phyloP scores from a whole-genome alignment of 306 rosid genomes.

The Vicia faba region DNA sequence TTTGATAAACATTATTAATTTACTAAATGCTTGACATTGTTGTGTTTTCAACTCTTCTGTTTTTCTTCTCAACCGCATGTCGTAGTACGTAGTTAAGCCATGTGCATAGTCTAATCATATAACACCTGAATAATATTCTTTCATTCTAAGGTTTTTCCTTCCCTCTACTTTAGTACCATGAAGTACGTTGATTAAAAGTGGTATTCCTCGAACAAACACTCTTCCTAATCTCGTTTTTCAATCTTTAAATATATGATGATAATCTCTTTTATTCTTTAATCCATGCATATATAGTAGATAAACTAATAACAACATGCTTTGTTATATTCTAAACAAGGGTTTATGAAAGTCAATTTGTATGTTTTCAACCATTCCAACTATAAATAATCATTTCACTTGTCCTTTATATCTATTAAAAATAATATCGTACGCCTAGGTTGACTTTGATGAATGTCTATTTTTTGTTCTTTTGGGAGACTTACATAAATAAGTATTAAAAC shows the following conservation, averaged over 20 bases:
- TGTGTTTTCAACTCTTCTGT: background rate
- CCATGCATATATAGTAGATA: background rate
- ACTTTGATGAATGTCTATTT: background rate
- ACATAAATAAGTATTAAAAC: background rate
- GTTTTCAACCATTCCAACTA: conserved; percentile 17
- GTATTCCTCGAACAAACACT: background rate
- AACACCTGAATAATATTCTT: conserved; percentile 17
- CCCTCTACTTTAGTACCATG: background rate
- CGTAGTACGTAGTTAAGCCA: background rate
- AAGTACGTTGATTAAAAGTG: background rate
- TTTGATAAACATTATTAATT: background rate
- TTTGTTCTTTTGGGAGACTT: background rate
- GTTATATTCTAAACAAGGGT: background rate
- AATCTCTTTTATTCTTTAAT: background rate
- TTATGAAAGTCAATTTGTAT: conserved; percentile 20
- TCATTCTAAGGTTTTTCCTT: background rate
- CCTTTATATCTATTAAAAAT: conserved; percentile 10
- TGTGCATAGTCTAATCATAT: conserved; percentile 2
- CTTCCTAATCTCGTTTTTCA: conserved; percentile 6
- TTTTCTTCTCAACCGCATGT: background rate
- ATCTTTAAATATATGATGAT: background rate
- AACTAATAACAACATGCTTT: background rate
- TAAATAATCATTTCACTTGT: conserved; percentile 30
- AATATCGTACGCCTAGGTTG: conserved; percentile 16
- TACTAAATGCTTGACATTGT: conserved; percentile 1